Evolutionary conservation across 2,329 filamentous ascomycete genomes (phyloP), one percentile per base, ranked within the genome.

Genomic region (Fusarium sp.): DNA sequence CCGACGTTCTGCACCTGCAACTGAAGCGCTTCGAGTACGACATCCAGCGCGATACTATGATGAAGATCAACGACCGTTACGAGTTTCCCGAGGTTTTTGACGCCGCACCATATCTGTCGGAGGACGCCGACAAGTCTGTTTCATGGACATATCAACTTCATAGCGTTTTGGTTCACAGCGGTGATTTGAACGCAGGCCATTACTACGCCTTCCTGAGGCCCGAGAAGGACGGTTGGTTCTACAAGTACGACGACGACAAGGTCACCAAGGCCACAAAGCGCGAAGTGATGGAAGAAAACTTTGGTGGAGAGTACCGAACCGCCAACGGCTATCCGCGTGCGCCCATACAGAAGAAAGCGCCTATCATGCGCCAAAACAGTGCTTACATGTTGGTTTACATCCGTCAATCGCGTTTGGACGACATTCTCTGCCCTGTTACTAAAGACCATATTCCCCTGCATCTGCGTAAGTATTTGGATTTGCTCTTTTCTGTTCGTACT

Each of bases 381-480:
- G 96, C 95, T 6, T 99, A 99, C 81, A 99, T 99, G 95, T 79
- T 99, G 81, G 96, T 99, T 2, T 99, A 99, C 73, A 92, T 99
- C 65, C 89, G 95, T 41, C 91, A 97, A 74, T 91, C 89, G 47
- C 87, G 89, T 53, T 78, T 96, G n/a, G 91, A 97, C 72, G 84
- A 91, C 65, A 89, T 98, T 43, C 83, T 99, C 49, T 86, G 89
- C 38, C 86, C 88, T 0, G 90, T 95, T 34, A 84, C 85, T n/a
- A 83, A 90, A 64, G 85, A 90, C 3, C 90, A 96, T 70, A 91
- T 93, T 13, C 96, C 95, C 3, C 75, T 82, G 48, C 93, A 97
- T 78, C 86, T 98, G 47, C 89, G 88, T 89, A 83, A 79, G 83
- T 78, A 9, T 26, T 11, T 22, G 28, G 39, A 22, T 22, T 19